Percentiles rank a stretch among this genome's conserved stretches.
Conservation (phyloP, 2,329 filamentous ascomycete species). For the Cordyceps farinosa region DNA sequence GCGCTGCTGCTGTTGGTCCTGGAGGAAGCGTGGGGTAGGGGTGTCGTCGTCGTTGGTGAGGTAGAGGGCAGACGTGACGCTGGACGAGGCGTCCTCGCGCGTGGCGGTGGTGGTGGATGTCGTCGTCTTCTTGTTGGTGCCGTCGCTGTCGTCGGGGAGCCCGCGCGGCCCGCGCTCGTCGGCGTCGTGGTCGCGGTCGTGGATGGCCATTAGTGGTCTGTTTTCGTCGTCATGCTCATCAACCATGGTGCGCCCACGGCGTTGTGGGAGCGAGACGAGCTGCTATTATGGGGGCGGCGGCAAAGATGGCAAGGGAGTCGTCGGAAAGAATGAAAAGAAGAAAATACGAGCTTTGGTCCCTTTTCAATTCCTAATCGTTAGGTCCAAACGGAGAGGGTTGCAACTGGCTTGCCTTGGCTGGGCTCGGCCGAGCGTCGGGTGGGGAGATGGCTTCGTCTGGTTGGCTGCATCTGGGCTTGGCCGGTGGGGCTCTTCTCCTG, state of each 20-base stretch:
- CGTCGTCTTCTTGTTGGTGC: slow-evolving; percentile 2
- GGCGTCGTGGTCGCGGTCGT: slow-evolving; percentile 12
- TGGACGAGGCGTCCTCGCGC: slow-evolving; percentile 9
- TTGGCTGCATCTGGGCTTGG: background rate
- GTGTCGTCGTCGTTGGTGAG: slow-evolving; percentile 24
- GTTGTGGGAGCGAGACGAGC: background rate
- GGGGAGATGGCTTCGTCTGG: background rate
- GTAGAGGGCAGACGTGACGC: slow-evolving; percentile 21
- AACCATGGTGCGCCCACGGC: slow-evolving; percentile 19
- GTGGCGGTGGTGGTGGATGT: slow-evolving; percentile 14
- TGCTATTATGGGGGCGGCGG: background rate
- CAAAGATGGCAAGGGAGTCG: background rate
- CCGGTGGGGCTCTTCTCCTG: background rate
- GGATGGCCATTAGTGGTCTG: slow-evolving; percentile 24
- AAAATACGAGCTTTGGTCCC: background rate
- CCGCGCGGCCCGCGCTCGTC: slow-evolving; percentile 1
- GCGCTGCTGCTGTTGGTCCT: slow-evolving; percentile 41
- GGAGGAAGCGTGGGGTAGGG: slow-evolving; percentile 58
- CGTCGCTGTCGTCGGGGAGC: background rate
- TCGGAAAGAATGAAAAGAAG: background rate
- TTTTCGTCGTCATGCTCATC: slow-evolving; percentile 22
- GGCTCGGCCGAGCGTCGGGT: background rate
- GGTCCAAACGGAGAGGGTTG: background rate
- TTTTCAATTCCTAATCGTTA: background rate
- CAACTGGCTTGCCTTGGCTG: background rate